These are phyloP conservation scores for Pyrenopolyporus hunteri DNA, from an alignment of 495 filamentous ascomycete species.

Conservation along the genomic window DNA sequence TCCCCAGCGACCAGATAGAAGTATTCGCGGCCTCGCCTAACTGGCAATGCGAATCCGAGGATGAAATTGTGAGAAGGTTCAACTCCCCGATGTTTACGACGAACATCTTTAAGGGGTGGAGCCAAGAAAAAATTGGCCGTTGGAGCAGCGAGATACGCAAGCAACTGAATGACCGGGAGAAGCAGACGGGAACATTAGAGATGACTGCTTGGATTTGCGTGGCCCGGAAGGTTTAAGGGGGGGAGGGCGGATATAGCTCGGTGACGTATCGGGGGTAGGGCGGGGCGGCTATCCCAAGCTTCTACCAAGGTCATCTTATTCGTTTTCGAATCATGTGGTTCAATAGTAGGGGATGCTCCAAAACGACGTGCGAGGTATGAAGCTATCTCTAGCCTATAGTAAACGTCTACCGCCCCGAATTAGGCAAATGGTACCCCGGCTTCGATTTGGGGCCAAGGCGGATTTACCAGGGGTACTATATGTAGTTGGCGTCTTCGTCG, in stretches of 20 bases:
- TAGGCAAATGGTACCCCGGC: no score
- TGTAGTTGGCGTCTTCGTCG: no score
- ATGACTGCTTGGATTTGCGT: constrained; percentile 60
- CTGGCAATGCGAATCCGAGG: constrained; percentile 24
- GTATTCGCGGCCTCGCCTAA: constrained; percentile 19
- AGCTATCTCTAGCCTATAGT: no score
- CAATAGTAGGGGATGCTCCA: no score
- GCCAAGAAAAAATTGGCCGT: constrained; percentile 37
- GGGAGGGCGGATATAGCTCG: not conserved
- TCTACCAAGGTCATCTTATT: no score
- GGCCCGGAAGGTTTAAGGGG: constrained; percentile 15
- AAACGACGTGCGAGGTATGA: no score
- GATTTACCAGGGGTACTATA: no score
- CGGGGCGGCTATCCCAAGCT: no score
- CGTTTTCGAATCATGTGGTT: no score
- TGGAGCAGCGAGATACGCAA: constrained; percentile 41
- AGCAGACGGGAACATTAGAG: constrained; percentile 54
- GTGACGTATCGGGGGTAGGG: no score
- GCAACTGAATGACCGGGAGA: constrained; percentile 48
- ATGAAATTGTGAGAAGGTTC: constrained; percentile 13
- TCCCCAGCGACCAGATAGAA: constrained; percentile 12
- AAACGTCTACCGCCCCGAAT: no score
- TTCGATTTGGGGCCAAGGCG: no score
- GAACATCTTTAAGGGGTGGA: constrained; percentile 38
- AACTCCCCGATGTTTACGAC: constrained; percentile 38